Conservation (phyloP, 495 filamentous ascomycete species). For the Penicillium alfredii region DNA sequence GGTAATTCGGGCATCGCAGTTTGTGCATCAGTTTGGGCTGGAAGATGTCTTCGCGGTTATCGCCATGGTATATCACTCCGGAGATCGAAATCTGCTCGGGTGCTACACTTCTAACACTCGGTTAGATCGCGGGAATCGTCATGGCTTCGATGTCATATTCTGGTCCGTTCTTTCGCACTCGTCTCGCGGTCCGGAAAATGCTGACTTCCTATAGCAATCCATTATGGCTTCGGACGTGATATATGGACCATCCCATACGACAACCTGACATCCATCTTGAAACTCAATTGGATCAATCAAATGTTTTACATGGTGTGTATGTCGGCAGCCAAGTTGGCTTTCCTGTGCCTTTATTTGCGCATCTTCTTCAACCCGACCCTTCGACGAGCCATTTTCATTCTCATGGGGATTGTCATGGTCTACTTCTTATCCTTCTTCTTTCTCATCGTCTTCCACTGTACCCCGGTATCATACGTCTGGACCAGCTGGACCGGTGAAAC, state of each 20-base stretch:
- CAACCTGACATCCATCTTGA: conserved; percentile 27
- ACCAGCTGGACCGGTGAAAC: conserved; percentile 24
- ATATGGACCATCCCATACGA: conserved; percentile 38
- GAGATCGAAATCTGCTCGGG: background rate
- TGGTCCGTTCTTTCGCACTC: background rate
- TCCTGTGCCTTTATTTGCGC: conserved; percentile 33
- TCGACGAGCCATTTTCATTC: conserved; percentile 17
- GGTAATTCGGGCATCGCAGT: conserved; percentile 3
- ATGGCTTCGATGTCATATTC: background rate
- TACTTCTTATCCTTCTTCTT: conserved; percentile 26
- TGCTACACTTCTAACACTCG: no score
- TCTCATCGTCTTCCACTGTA: conserved; percentile 31
- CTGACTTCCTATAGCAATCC: background rate
- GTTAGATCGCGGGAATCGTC: no score
- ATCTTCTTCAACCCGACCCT: conserved; percentile 24
- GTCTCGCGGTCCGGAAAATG: no score
- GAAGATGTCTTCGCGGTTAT: conserved; percentile 8
- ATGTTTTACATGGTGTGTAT: conserved; percentile 25
- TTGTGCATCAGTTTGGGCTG: conserved; percentile 4
- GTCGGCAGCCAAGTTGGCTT: conserved; percentile 26
- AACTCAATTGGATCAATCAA: conserved; percentile 21
- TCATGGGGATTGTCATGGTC: conserved; percentile 20
- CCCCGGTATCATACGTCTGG: conserved; percentile 30
- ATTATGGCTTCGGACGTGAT: conserved; percentile 19
- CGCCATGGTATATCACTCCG: conserved; percentile 3